A percentile compares a stretch with the other conserved stretches of the same genome.
These are phyloP conservation scores for Agaricus blazei DNA, from an alignment of 768 basidiomycete genomes.

Conservation along the genomic window DNA sequence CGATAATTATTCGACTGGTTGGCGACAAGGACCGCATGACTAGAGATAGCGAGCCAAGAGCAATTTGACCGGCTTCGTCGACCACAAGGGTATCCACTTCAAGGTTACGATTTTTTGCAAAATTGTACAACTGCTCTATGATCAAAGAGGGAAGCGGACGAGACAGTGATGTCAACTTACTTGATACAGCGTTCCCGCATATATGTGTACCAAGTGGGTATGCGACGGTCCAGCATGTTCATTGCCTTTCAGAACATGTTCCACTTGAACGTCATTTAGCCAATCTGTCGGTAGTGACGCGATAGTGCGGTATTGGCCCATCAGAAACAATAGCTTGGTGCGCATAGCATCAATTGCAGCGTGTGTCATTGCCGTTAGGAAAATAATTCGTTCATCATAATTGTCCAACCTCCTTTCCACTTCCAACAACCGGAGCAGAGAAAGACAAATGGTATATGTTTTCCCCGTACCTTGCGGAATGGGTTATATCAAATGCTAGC, in stretches of 20 bases:
- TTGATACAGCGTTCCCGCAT: slow-evolving; percentile 46
- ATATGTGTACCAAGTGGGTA: slow-evolving; percentile 26
- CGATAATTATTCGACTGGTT: slow-evolving; percentile 37
- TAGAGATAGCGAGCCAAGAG: slow-evolving; percentile 38
- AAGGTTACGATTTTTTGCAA: slow-evolving; percentile 33
- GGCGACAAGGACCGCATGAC: slow-evolving; percentile 36
- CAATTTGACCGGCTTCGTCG: slow-evolving; percentile 50
- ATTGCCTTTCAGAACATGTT: slow-evolving; percentile 35
- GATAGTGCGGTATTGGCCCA: slow-evolving; percentile 31
- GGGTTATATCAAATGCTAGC: background rate
- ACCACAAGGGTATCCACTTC: slow-evolving; percentile 40
- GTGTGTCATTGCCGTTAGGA: slow-evolving; percentile 49
- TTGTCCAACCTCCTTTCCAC: slow-evolving; percentile 28
- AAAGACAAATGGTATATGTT: slow-evolving; percentile 46
- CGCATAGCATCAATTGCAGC: slow-evolving; percentile 47
- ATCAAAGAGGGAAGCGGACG: background rate
- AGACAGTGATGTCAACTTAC: slow-evolving; percentile 18
- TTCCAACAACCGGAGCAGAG: slow-evolving; percentile 40
- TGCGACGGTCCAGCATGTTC: slow-evolving; percentile 32
- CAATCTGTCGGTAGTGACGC: slow-evolving; percentile 32
- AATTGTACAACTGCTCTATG: slow-evolving; percentile 37
- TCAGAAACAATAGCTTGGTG: slow-evolving; percentile 33
- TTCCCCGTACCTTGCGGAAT: slow-evolving; percentile 12
- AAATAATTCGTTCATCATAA: slow-evolving; percentile 30
- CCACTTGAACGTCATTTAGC: slow-evolving; percentile 36